Conservation (phyloP, 257 asterid genomes). For the Anisodus tanguticus region DNA sequence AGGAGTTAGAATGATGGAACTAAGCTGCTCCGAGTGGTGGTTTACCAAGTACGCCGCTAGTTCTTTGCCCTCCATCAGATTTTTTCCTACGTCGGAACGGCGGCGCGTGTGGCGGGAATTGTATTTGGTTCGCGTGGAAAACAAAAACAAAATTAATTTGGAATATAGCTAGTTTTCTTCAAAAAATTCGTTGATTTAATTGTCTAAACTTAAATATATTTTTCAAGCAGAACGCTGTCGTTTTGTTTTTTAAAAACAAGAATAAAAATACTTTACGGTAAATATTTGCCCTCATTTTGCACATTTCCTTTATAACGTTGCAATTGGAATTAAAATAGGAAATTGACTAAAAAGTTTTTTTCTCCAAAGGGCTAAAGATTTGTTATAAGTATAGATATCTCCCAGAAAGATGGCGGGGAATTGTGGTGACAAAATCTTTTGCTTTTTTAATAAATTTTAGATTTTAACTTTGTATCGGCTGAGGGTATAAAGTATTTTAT, state of each 20-base stretch:
- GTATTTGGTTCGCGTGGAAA: background rate
- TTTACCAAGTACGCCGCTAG: conserved; percentile 71
- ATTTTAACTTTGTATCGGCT: background rate
- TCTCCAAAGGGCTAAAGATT: background rate
- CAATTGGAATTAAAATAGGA: background rate
- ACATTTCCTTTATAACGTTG: background rate
- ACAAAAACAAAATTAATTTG: background rate
- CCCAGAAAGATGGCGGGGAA: background rate
- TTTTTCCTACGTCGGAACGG: background rate
- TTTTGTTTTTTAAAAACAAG: background rate
- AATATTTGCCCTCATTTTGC: background rate
- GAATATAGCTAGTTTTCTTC: background rate
- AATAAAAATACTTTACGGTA: background rate
- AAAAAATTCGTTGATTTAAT: background rate
- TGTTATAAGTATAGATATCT: background rate
- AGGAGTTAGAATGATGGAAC: conserved; percentile 56
- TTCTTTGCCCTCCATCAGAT: conserved; percentile 56
- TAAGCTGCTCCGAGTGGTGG: conserved; percentile 63
- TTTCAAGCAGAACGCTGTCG: background rate
- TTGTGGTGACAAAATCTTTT: background rate
- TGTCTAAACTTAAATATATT: background rate
- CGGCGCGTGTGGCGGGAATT: background rate
- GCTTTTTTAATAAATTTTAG: background rate
- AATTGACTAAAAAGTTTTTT: background rate
- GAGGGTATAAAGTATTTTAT: background rate